These are phyloP conservation scores for Wickerhamiella azymoides DNA, from an alignment of 805 yeast genomes.

Conservation along the genomic window DNA sequence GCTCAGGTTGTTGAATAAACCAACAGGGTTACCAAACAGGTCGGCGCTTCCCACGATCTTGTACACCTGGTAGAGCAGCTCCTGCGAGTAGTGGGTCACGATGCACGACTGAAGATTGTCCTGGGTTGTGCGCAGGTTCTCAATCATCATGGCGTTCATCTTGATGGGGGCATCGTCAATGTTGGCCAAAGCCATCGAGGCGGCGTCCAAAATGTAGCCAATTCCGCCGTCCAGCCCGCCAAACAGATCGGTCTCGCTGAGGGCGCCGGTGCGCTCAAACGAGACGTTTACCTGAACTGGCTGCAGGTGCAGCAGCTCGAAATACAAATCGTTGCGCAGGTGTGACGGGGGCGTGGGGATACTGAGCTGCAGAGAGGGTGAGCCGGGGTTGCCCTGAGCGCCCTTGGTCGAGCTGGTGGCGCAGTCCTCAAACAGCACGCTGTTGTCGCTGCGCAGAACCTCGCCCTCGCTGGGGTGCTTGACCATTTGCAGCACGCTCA, in stretches of 20 bases:
- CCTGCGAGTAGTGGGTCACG: constrained; percentile 79
- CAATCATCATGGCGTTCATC: constrained; percentile 73
- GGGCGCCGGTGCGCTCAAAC: constrained; percentile 56
- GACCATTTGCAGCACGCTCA: constrained; percentile 65
- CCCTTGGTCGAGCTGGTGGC: no score
- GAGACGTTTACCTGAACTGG: constrained; percentile 82
- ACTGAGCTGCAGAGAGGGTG: constrained; percentile 51
- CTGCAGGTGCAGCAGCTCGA: constrained; percentile 83
- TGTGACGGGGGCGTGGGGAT: constrained; percentile 57
- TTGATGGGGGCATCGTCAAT: constrained; percentile 93
- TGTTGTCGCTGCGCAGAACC: constrained; percentile 22
- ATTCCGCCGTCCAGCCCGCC: background rate
- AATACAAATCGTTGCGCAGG: constrained; percentile 62
- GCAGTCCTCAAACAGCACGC: no score
- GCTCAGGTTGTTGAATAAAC: constrained; percentile 79
- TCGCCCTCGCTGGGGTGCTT: constrained; percentile 18
- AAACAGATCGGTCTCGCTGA: constrained; percentile 52
- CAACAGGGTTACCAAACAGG: constrained; percentile 93
- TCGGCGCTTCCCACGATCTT: constrained; percentile 94
- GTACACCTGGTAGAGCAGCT: constrained; percentile 81
- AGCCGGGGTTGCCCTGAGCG: no score
- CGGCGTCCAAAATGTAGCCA: constrained; percentile 56
- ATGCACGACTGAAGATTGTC: constrained; percentile 58
- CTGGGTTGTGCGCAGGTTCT: constrained; percentile 76
- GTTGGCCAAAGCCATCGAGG: constrained; percentile 95